Evolutionary conservation across 2,329 filamentous ascomycete species (phyloP).

Genomic region (Sphaerulina vaccinii): DNA sequence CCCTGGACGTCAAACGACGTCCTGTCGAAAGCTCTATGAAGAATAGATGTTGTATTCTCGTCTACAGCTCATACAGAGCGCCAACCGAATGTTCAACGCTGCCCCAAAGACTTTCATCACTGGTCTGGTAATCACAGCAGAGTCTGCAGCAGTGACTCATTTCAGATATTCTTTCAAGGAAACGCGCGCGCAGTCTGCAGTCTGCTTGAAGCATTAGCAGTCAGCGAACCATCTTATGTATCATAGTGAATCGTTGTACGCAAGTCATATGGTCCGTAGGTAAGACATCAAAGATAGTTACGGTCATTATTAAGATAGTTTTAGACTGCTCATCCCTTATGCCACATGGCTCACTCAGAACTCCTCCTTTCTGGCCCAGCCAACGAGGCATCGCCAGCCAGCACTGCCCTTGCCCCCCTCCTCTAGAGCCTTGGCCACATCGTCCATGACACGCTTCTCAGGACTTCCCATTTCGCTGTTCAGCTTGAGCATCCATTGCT

Average conservation of each 20-base stretch:
- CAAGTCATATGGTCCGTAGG: conserved; percentile 6
- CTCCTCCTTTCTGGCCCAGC: conserved; percentile 55
- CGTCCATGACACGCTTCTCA: conserved; percentile 53
- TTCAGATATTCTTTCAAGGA: too few species aligned
- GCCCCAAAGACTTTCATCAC: too few species aligned
- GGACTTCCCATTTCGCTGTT: conserved; percentile 80
- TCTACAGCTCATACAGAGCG: not conserved
- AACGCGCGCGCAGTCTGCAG: too few species aligned
- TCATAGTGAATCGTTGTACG: too few species aligned
- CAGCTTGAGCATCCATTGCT: conserved; percentile 89
- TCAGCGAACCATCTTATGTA: too few species aligned
- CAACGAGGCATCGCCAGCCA: conserved; percentile 61
- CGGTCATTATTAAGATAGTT: conserved; percentile 12
- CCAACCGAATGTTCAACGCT: not conserved
- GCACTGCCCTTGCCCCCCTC: conserved; percentile 59
- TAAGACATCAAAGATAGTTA: conserved; percentile 20
- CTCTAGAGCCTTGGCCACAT: conserved; percentile 58
- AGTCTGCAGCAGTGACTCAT: too few species aligned
- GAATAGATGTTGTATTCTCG: not conserved
- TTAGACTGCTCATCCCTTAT: not conserved
- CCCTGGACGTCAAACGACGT: not conserved
- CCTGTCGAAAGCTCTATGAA: not conserved
- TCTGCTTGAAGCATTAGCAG: too few species aligned
- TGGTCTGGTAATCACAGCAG: too few species aligned
- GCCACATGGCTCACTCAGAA: not conserved